Conservation (phyloP, 164 flowering plant genomes). For the Houttuynia cordata region DNA sequence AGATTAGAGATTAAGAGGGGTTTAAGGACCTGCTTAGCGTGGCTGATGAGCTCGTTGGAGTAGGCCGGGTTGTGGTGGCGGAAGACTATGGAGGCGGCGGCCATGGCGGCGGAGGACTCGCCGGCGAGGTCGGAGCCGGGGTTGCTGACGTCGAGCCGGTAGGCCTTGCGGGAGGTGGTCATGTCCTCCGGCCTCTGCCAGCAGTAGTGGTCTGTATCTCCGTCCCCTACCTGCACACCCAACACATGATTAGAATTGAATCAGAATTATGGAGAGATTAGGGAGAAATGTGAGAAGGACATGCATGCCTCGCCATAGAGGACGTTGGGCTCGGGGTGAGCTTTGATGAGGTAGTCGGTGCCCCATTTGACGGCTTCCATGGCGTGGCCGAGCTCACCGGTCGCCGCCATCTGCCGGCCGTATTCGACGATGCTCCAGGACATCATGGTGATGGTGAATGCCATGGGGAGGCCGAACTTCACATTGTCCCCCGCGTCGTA, state of each 20-base stretch:
- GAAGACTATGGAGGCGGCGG: slow-evolving; percentile 61
- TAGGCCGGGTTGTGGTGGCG: slow-evolving; percentile 20
- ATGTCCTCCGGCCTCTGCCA: slow-evolving; percentile 55
- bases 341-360: slow-evolving; percentile 83
- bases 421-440: slow-evolving; percentile 82
- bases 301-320: slow-evolving; percentile 74
- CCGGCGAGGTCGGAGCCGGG: slow-evolving; percentile 78
- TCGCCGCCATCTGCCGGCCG: slow-evolving; percentile 54
- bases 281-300: background rate
- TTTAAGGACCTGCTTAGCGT: slow-evolving; percentile 39
- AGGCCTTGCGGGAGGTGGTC: slow-evolving; percentile 46
- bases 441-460: slow-evolving; percentile 90
- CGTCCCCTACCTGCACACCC: background rate
- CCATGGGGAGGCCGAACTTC: slow-evolving; percentile 94
- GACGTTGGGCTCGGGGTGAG: slow-evolving; percentile 76
- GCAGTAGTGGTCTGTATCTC: background rate
- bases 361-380: slow-evolving; percentile 91
- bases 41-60: slow-evolving; percentile 24
- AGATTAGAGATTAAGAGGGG: background rate
- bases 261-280: background rate
- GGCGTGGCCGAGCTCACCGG: slow-evolving; percentile 73
- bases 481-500: slow-evolving; percentile 98
- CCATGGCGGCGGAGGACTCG: slow-evolving; percentile 71
- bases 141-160: slow-evolving; percentile 24
- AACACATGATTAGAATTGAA: background rate